These are phyloP conservation scores for Aegilops umbellulata DNA, from an alignment of 176 grass and related monocot species.

Conservation along the genomic window DNA sequence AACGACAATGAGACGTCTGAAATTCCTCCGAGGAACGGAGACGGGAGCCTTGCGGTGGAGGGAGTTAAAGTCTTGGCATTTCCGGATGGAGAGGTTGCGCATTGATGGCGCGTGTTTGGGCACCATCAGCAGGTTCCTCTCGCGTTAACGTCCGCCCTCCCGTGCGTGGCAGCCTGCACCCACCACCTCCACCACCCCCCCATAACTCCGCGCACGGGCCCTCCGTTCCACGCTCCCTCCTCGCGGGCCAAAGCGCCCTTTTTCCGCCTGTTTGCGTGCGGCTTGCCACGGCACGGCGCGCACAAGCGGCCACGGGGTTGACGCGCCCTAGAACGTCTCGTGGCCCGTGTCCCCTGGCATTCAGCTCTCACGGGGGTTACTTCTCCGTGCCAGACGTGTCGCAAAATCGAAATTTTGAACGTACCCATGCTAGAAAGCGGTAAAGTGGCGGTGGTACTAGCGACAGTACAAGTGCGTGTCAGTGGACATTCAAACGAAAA, in stretches of 20 bases:
- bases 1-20: not conserved
- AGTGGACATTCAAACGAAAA: not conserved
- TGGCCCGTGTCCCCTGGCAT: not conserved
- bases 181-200: not conserved
- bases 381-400: not conserved
- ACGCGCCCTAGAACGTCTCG: not conserved
- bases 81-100: conserved; percentile 15
- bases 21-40: not conserved
- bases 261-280: no score
- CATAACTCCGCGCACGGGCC: conserved; percentile 35
- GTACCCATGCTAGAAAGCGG: not conserved
- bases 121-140: not conserved
- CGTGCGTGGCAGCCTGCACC: conserved; percentile 12
- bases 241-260: no score
- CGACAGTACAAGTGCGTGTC: not conserved
- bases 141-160: not conserved
- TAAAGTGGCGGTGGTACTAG: not conserved
- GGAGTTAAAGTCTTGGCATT: conserved; percentile 2
- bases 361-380: conserved; percentile 14
- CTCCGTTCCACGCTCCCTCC: not conserved
- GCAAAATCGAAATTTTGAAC: not conserved
- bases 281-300: not conserved
- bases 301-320: conserved; percentile 19
- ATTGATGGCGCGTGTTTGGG: conserved; percentile 28
- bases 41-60: not conserved